Evolutionary conservation across 768 basidiomycete species (phyloP), one percentile per base, ranked within the genome.

Genomic region (Stropharia rugosoannulata): DNA sequence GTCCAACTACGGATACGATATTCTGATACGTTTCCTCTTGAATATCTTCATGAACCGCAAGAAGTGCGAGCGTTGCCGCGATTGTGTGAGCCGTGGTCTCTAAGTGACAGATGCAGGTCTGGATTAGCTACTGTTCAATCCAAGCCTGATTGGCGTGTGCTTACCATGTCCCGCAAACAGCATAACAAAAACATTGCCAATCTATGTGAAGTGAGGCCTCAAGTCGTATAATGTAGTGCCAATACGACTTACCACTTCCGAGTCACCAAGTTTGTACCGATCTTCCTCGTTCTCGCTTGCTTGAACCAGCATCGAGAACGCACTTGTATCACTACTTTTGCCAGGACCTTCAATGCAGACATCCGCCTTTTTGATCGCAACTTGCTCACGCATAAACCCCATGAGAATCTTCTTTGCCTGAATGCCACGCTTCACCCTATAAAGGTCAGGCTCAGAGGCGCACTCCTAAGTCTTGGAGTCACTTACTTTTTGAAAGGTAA

Each of bases 101-200:
- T 45, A 13, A 19, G 8, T 10, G 11, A 27, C 5, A 0, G 1
- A 8, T 25, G 2, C 13, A 13, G 27, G 13, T 41, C 10, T 12
- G 19, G 19, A 22, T 25, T 6, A 18, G 19, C 22, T 22, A 22
- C 1, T 22, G 22, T 22, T 22, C 4, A 4, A 4, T 22, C 22
- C 18, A 25, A 5, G 19, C 10, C 16, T 15, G 19, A 45, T 16
- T 19, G 43, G 13, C 5, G 4, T 9, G 80, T 22, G 58, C 70
- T 35, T 57, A 77, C 82, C 84, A 64, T 85, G 81, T 12, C 85
- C 84, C 45, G 84, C 83, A 40, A 85, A 78, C 19, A 87, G 67
- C 63, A 82, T 70, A 8, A 76, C 60, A 57, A 75, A 84, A 1
- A 81, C 62, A 46, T 84, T 84, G 4, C 81, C 82, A 45, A 82